Evolutionary conservation across 352 stramenopile genomes (phyloP), one percentile per base, ranked within the genome.

Genomic region (Globisporangium nunn): DNA sequence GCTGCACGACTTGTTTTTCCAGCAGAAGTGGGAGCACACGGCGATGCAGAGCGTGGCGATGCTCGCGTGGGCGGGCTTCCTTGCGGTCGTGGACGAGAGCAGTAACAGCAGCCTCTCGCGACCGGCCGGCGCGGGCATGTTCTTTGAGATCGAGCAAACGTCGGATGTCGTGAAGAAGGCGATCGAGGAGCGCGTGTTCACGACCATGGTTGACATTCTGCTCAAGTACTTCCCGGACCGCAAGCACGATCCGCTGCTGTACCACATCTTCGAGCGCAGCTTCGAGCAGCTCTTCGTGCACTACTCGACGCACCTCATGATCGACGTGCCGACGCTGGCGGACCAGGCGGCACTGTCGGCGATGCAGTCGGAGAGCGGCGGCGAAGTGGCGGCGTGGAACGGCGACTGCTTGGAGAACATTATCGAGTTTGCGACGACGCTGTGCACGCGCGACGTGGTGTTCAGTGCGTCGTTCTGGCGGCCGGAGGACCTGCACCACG

Each of bases 351-450:
- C 72, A 11, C 54, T 90, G 33, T 65, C 76, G 35, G 78, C 78
- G 50, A 83, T 89, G 72, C 75, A 89, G 61, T 71, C 77, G 0
- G 78, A 91, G 59, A 84, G 65, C 43, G 67, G 76, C 28, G 78
- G 65, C 12, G 78, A 87, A 14, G 64, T 85, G 18, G 66, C 57
- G 1, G 67, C 67, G 4, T 92, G 81, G 81, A 78, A 71, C 8
- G 82, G 82, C 15, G 82, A 92, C 59, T 90, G 82, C 31, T 62
- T 92, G 2, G 82, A 92, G 39, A 82, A 88, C 59, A 73, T 92
- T 59, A 83, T 92, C 56, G 77, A 84, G 50, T 88, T 87, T 54
- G 80, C 80, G 5, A 80, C 75, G 43, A 71, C 71, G 14, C 59
- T 92, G 28, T 90, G 82, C 33, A 74, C 68, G 56, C 69, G 68